Evolutionary conservation across 163 green algal genomes (phyloP), one percentile per base, ranked within the genome.

Genomic region (Trebouxiophyceae sp.): DNA sequence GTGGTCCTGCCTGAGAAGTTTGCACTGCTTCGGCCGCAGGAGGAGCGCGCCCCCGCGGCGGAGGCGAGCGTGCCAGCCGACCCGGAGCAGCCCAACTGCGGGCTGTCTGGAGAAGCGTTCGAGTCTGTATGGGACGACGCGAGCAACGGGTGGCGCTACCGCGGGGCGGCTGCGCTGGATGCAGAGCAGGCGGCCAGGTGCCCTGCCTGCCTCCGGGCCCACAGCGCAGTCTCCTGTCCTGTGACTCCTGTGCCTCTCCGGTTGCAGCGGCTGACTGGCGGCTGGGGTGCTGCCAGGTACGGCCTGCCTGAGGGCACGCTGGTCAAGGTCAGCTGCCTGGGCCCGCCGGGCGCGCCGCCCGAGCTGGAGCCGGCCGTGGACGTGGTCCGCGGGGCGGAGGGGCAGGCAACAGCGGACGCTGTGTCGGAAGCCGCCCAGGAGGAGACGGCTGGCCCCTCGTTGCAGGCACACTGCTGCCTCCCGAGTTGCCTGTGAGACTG

Each of bases 91-190:
- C 78, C 75, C 24, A 46, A 66, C 5, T 90, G 83, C 34, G 83
- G 79, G 22, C 44, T 90, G 30, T 86, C 77, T 7, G 83, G 83
- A 7, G 83, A 90, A 60, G 65, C 63, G n/a, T 88, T 90, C 70
- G 77, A 89, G 45, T 77, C 72, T 19, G 84, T 85, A 47, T 90
- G 79, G 79, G 78, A 90, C 59, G 77, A 86, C 47, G 67, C 62
- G 7, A 58, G 67, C 32, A 69, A 87, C 45, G 71, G 84, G 72
- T 89, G 82, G 82, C 74, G 78, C 54, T 89, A 83, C 60, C 23
- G 57, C 1, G 68, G 69, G n/a, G 75, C 73, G 8, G 62, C 62
- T 32, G 30, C 34, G 29, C 60, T 89, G 28, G 54, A 68, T 20
- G 71, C 54, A 0, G 68, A 75, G 39, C 64, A 82, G 45, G 77